Conservation (phyloP, 768 basidiomycete genomes). For the Macrolepiota albuminosa region DNA sequence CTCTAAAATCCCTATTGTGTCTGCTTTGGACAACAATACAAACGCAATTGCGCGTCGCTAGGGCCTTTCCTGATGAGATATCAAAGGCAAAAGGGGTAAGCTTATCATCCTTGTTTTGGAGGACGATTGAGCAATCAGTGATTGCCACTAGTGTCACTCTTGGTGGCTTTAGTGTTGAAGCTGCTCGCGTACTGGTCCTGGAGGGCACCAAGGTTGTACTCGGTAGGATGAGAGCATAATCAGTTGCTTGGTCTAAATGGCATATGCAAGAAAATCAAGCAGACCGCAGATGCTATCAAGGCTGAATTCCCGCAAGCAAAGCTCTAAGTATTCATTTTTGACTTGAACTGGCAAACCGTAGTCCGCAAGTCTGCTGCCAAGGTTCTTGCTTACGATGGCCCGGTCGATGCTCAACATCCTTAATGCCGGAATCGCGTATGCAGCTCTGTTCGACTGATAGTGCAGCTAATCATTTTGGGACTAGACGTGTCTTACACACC, state of each 20-base stretch:
- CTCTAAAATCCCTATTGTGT: not conserved
- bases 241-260: not conserved
- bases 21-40: conserved; percentile 1
- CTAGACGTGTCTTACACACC: conserved; percentile 18
- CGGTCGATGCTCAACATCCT: conserved; percentile 17
- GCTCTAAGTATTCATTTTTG: conserved; percentile 8
- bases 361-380: conserved; percentile 15
- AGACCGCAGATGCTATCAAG: conserved; percentile 4
- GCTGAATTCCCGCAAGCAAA: conserved; percentile 8
- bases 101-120: not conserved
- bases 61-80: conserved; percentile 4
- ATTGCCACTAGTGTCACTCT: conserved; percentile 8
- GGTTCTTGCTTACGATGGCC: conserved; percentile 14
- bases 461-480: not conserved
- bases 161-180: conserved; percentile 9
- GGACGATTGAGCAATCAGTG: not conserved
- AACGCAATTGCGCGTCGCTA: conserved; percentile 1
- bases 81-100: conserved; percentile 9
- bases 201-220: conserved; percentile 9
- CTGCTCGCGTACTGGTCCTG: conserved; percentile 7
- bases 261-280: conserved; percentile 1
- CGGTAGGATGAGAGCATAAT: not conserved
- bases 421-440: conserved; percentile 17
- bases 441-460: not conserved
- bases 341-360: conserved; percentile 12